Percentiles rank a stretch among this genome's conserved stretches.
Evolutionary conservation across 345 rosid species (phyloP).

Genomic region (Aurinia saxatilis): DNA sequence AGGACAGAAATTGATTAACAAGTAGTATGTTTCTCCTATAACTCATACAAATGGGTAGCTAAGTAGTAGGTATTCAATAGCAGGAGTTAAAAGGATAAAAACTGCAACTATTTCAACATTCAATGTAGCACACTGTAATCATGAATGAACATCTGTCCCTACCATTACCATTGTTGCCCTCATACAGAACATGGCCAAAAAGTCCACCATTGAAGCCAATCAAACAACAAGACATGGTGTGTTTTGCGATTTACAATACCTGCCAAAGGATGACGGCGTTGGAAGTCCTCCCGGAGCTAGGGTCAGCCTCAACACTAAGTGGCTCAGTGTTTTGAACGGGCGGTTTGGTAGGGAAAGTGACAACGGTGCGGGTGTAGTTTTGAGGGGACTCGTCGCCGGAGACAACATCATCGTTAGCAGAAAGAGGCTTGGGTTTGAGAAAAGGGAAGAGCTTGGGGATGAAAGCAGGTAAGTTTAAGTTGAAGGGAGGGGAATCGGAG

Average conservation of each 20-base stretch:
- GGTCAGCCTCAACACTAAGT: constrained; percentile 34
- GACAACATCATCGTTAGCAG: constrained; percentile 1
- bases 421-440: constrained; percentile 21
- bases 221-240: no score
- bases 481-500: constrained; percentile 4
- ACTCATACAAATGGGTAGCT: background rate
- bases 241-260: constrained; percentile 33
- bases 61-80: background rate
- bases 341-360: constrained; percentile 22
- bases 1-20: background rate
- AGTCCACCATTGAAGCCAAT: background rate
- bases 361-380: constrained; percentile 5
- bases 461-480: constrained; percentile 16
- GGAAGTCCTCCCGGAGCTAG: constrained; percentile 39
- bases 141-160: constrained; percentile 12
- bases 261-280: constrained; percentile 51
- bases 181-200: background rate
- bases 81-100: background rate
- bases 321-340: constrained; percentile 23
- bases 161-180: background rate
- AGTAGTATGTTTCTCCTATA: background rate
- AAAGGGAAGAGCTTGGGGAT: constrained; percentile 27
- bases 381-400: constrained; percentile 7
- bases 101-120: background rate
- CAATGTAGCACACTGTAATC: background rate